Evolutionary conservation across 768 basidiomycete species (phyloP).

Genomic region (Mycena metata): DNA sequence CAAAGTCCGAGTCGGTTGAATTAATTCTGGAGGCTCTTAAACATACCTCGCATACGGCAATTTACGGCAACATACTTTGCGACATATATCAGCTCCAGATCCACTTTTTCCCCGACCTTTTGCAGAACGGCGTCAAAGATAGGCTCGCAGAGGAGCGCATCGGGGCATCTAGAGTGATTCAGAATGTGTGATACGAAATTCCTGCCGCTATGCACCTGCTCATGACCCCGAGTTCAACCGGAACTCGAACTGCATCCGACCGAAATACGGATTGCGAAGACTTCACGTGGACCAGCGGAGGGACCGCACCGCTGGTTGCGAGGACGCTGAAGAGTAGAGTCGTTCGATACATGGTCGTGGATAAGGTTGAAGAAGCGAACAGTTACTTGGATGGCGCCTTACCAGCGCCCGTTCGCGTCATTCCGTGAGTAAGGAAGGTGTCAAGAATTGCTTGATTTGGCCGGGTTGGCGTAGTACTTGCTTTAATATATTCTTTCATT

Average conservation of each 20-base stretch:
- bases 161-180: constrained; percentile 64
- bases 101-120: constrained; percentile 72
- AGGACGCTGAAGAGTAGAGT: background rate
- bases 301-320: background rate
- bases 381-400: constrained; percentile 13
- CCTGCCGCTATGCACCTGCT: constrained; percentile 45
- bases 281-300: background rate
- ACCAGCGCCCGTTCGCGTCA: constrained; percentile 8
- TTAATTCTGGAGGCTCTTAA: constrained; percentile 63
- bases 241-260: constrained; percentile 53
- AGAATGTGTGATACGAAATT: background rate
- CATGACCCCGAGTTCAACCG: constrained; percentile 66
- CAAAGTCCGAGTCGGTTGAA: constrained; percentile 75
- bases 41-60: constrained; percentile 2
- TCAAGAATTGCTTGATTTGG: too few species aligned
- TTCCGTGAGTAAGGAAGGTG: background rate
- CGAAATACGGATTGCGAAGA: constrained; percentile 9
- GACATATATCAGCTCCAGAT: constrained; percentile 79
- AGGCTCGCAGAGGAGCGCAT: constrained; percentile 85
- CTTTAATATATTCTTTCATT: background rate
- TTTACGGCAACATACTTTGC: constrained; percentile 70
- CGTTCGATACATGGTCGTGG: constrained; percentile 13
- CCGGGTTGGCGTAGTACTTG: too few species aligned
- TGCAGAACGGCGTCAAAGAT: constrained; percentile 80
- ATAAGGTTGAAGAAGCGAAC: background rate